A percentile compares a stretch with the other conserved stretches of the same genome.
These are phyloP conservation scores for Aspergillus sp. DNA, from an alignment of 2,329 filamentous ascomycete species.

Conservation along the genomic window DNA sequence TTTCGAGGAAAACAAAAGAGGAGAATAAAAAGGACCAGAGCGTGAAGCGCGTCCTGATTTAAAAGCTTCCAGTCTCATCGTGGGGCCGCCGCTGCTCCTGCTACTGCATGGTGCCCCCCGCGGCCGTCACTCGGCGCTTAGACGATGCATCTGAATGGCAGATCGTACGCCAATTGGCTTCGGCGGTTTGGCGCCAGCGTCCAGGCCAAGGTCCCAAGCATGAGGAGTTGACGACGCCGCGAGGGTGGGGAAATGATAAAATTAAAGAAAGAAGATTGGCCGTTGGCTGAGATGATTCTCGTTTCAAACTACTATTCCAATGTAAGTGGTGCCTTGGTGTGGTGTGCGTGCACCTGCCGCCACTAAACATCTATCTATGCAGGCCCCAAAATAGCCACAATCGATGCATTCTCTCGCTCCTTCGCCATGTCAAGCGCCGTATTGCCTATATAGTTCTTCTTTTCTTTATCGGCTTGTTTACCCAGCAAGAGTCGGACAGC, in stretches of 20 bases:
- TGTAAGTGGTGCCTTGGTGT: no score
- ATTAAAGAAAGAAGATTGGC: no score
- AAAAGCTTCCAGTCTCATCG: slow-evolving; percentile 6
- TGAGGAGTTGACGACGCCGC: background rate
- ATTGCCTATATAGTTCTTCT: background rate
- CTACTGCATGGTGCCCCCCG: slow-evolving; percentile 14
- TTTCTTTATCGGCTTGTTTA: background rate
- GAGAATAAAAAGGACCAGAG: no score
- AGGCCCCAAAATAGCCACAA: slow-evolving; percentile 6
- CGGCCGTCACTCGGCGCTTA: slow-evolving; percentile 15
- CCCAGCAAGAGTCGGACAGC: slow-evolving; percentile 1
- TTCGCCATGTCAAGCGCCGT: slow-evolving; percentile 14
- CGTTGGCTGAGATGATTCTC: no score
- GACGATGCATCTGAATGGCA: slow-evolving; percentile 9
- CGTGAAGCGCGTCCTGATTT: background rate
- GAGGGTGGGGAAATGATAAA: no score
- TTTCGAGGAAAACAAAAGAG: no score
- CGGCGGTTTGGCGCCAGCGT: background rate
- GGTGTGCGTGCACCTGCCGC: no score
- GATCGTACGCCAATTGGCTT: slow-evolving; percentile 8
- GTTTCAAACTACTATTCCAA: no score
- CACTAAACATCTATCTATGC: background rate
- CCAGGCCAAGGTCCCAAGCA: background rate
- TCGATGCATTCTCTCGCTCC: background rate
- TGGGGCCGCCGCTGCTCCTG: slow-evolving; percentile 1